Evolutionary conservation across 345 rosid genomes (phyloP).

Genomic region (Triadica sebifera): DNA sequence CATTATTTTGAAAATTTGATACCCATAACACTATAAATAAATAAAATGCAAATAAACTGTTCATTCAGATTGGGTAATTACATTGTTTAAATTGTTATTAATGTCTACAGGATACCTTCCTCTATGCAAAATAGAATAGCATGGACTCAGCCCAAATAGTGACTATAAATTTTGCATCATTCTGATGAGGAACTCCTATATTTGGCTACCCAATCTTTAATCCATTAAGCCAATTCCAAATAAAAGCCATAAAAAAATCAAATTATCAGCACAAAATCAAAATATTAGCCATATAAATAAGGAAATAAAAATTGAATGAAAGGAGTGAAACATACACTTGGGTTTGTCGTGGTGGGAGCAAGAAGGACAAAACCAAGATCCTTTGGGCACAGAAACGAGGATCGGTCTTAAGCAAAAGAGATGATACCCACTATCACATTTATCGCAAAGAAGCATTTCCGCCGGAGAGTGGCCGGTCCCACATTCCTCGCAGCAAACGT

Average conservation of each 20-base stretch:
- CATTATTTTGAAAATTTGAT: not conserved
- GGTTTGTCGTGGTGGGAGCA: slow-evolving; percentile 19
- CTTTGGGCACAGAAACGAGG: slow-evolving; percentile 27
- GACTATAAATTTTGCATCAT: too few species aligned
- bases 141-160: too few species aligned
- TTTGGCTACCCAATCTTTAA: too few species aligned
- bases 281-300: too few species aligned
- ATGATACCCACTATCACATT: slow-evolving; percentile 26
- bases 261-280: too few species aligned
- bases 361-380: slow-evolving; percentile 34
- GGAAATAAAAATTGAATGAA: not conserved
- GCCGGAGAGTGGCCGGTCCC: slow-evolving; percentile 24
- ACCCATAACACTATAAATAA: not conserved
- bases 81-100: too few species aligned
- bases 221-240: too few species aligned
- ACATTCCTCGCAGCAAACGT: slow-evolving; percentile 20
- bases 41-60: not conserved
- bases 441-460: slow-evolving; percentile 29
- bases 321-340: slow-evolving; percentile 14
- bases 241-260: not conserved
- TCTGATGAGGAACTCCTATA: too few species aligned
- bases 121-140: too few species aligned
- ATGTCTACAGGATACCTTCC: too few species aligned
- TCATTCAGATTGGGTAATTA: not conserved
- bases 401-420: too few species aligned